Percentiles rank a stretch among this genome's conserved stretches.
Evolutionary conservation across 768 basidiomycete species (phyloP).

Genomic region (Amanita molliuscula): DNA sequence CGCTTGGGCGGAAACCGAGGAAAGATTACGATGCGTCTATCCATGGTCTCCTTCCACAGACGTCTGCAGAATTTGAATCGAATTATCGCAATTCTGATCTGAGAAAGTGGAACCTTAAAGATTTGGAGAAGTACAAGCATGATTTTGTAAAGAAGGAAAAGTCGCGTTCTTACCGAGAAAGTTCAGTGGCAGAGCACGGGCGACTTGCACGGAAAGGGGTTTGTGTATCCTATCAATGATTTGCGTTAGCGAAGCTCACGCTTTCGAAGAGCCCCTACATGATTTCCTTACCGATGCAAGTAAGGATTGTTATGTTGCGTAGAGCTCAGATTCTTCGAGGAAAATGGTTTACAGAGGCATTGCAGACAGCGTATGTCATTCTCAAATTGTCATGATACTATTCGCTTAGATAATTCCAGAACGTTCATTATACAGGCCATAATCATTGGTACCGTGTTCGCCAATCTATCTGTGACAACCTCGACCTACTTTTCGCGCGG

Average conservation of each 20-base stretch:
- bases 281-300: slow-evolving; percentile 32
- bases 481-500: slow-evolving; percentile 59
- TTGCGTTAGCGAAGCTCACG: background rate
- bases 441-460: slow-evolving; percentile 54
- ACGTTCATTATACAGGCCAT: slow-evolving; percentile 24
- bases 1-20: slow-evolving; percentile 37
- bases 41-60: slow-evolving; percentile 25
- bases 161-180: slow-evolving; percentile 29
- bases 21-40: slow-evolving; percentile 14
- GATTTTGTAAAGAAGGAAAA: slow-evolving; percentile 33
- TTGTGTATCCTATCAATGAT: background rate
- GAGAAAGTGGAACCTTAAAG: slow-evolving; percentile 16
- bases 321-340: slow-evolving; percentile 31
- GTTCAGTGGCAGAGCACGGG: slow-evolving; percentile 42
- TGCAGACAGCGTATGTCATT: slow-evolving; percentile 16
- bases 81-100: slow-evolving; percentile 18
- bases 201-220: slow-evolving; percentile 25
- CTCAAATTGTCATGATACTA: slow-evolving; percentile 13
- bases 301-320: slow-evolving; percentile 29
- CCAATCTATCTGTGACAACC: slow-evolving; percentile 39
- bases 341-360: slow-evolving; percentile 18
- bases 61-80: slow-evolving; percentile 38
- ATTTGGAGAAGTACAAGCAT: slow-evolving; percentile 36
- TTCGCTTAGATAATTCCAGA: slow-evolving; percentile 20
- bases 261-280: slow-evolving; percentile 23